Base-by-base conservation (phyloP, 305 asterid genomes). In the Caryopteris hybrid region DNA sequence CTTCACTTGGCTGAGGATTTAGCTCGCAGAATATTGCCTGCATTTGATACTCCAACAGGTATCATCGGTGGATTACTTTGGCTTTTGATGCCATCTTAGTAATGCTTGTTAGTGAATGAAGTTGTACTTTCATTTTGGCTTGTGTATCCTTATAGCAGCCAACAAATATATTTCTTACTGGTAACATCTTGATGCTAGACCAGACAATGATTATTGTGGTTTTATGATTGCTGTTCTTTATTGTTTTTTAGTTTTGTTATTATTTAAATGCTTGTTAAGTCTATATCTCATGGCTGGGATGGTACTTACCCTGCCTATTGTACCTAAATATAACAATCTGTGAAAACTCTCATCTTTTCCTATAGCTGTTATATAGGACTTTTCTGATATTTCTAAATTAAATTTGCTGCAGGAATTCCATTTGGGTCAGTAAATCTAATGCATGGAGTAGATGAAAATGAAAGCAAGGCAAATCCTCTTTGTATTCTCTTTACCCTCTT, bases 1-100 rank as follows among this genome's bases (percentile, higher is more conserved):
- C 96, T 93, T 73, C 80, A 84, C 86, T 78, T 93, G 84, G 99
- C 99, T 6, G 92, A 84, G 79, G 99, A 93, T 84, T 82, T 93
- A 75, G 97, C 80, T 65, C 83, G 89, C 61, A 88, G 99, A 75
- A 81, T 93, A 88, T 79, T 93, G 74, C 96, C 99, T 75, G 97
- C 99, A 38, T 93, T 93, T 80, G 99, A 93, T 81, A 93, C 99
- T 73, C 99, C 99, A 43, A 88, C 99, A 78, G 97, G 99, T 93
- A 80, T 51, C 66, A 31, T 64, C 68, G 53, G 56, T 64, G 56
- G 42, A 41, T 41, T 59, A 13, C 2, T 47, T 6, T 73, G 61
- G 21, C 61, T 59, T 66, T 66, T 61, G 39, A 50, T 11, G 42
- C 48, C 42, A 47, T 23, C 41, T 36, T 55, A 31, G 55, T 31